These are phyloP conservation scores for Rubia tinctorum DNA, from an alignment of 305 asterid genomes.

Conservation along the genomic window DNA sequence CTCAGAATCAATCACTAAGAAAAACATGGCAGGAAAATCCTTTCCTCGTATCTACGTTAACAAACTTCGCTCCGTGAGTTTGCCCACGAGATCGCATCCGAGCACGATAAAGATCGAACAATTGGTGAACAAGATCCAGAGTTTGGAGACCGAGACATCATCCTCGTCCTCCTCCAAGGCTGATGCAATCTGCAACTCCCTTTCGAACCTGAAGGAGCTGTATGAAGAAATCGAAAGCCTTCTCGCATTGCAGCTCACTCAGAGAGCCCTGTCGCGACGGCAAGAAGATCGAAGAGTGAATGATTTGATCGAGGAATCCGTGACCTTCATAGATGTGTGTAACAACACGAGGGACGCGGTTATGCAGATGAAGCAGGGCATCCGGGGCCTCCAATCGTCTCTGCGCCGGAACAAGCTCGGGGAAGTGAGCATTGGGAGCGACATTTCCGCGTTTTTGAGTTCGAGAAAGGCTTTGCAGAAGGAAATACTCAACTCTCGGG, in stretches of 20 bases:
- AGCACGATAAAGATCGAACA: conserved; percentile 29
- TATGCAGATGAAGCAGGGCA: conserved; percentile 25
- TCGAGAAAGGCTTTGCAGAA: conserved; percentile 24
- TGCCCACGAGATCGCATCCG: conserved; percentile 36
- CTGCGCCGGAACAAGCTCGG: conserved; percentile 31
- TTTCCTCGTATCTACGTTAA: conserved; percentile 4
- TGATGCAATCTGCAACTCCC: conserved; percentile 13
- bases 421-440: conserved; percentile 17
- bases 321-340: conserved; percentile 29
- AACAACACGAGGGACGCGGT: conserved; percentile 29
- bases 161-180: conserved; percentile 5
- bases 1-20: background rate
- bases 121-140: conserved; percentile 28
- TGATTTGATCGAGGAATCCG: conserved; percentile 33
- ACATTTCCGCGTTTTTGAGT: conserved; percentile 3
- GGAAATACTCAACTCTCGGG: conserved; percentile 23
- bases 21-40: conserved; percentile 25
- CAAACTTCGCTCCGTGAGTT: conserved; percentile 30
- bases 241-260: conserved; percentile 24
- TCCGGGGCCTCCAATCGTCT: conserved; percentile 28
- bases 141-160: conserved; percentile 12
- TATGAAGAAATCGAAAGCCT: conserved; percentile 31
- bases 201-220: conserved; percentile 27
- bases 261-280: conserved; percentile 17
- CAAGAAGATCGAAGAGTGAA: conserved; percentile 19